Evolutionary conservation across 495 filamentous ascomycete species (phyloP), one percentile per base, ranked within the genome.

Genomic region (Jackrogersella minutella): DNA sequence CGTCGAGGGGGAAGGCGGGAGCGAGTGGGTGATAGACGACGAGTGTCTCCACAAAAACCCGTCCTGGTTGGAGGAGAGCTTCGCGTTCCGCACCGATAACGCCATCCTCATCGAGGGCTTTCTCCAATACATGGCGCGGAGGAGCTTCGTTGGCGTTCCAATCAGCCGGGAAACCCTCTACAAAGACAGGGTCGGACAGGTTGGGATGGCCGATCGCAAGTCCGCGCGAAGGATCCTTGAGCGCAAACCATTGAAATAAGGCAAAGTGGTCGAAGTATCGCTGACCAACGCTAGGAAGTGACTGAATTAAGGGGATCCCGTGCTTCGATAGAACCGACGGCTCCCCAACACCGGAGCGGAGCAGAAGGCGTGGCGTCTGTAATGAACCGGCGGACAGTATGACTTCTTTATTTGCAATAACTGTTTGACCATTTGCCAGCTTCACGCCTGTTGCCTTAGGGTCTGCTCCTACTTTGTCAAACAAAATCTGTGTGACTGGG

Each of bases 331-430:
- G 77, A 7, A 82, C 74, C 0, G 71, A 53, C 2, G 74, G 65
- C 0, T 83, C 80, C 0, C 85, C 85, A 49, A 88, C 81, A 3
- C 85, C 86, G 0, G 84, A 87, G 21, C 84, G 80, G 76, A 86
- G 82, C 2, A 88, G 77, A 33, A 87, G 74, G 28, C 83, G 80
- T 5, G 86, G 85, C 0, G 79, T 77, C 61, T 85, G 79, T 16
- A 85, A 69, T 1, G 84, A 76, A 6, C 86, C 86, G 11, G 76
- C 76, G 9, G 77, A 81, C 5, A 88, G 44, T 21, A 88, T 81
- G 21, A 87, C 76, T 39, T 87, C 86, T 8, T 66, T 74, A 1
- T 81, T 81, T 13, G 69, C 34, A 43, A 75, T 78, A 77, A 68
- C 17, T 62, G 70, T 9, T 10, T 36, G 17, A 58, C 70, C 66